phyloP scores from a whole-genome alignment of 1,284 basidiomycete species.

The Exsudoporus floridanus region DNA sequence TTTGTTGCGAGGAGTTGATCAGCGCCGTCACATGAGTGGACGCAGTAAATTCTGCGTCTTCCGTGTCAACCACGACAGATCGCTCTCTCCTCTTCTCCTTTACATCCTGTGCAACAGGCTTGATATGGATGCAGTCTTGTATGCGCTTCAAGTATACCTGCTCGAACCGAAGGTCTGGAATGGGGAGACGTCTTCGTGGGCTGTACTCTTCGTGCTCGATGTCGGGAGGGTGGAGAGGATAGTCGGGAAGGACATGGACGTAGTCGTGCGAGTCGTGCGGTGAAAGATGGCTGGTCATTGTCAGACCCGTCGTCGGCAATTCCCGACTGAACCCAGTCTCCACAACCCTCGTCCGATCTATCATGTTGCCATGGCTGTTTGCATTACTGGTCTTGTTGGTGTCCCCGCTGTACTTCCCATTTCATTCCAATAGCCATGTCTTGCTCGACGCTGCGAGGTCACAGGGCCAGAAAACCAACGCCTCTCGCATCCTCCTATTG shows the following conservation, averaged over 20 bases:
- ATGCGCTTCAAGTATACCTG: conserved; percentile 64
- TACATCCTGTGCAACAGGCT: conserved; percentile 21
- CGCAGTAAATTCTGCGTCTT: conserved; percentile 17
- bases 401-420: conserved; percentile 30
- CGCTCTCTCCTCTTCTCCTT: conserved; percentile 35
- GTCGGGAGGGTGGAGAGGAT: conserved; percentile 17
- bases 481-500: conserved; percentile 56
- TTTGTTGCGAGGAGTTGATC: conserved; percentile 30
- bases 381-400: conserved; percentile 19
- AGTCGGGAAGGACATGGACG: conserved; percentile 14
- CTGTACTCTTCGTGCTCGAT: conserved; percentile 12
- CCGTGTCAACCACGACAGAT: conserved; percentile 9
- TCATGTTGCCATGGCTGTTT: conserved; percentile 24
- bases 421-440: conserved; percentile 23
- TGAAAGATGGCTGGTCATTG: conserved; percentile 23
- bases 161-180: conserved; percentile 75
- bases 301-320: conserved; percentile 17
- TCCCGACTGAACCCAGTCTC: conserved; percentile 12
- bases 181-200: conserved; percentile 41
- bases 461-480: conserved; percentile 2
- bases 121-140: conserved; percentile 50
- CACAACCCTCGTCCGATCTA: neutral
- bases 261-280: conserved; percentile 19
- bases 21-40: conserved; percentile 23
- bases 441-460: conserved; percentile 11